Conservation (phyloP, 176 grass and related monocot genomes). For the Thinopyrum elongatum region DNA sequence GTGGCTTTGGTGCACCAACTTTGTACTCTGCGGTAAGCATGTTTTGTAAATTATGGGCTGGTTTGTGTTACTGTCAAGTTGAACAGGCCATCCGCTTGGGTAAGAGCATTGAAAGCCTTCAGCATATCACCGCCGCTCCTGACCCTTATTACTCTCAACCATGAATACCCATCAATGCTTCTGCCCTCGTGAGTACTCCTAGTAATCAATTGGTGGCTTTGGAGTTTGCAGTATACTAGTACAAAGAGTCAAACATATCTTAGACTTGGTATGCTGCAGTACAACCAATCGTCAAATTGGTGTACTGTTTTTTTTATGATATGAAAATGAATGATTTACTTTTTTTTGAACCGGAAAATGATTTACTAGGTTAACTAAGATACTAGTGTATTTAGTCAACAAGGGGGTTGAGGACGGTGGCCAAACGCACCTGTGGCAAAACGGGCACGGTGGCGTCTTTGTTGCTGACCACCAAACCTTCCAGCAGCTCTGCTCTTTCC, state of each 20-base stretch:
- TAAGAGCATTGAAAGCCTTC: constrained; percentile 10
- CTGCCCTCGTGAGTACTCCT: background rate
- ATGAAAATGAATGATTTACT: background rate
- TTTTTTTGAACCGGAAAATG: too few species aligned
- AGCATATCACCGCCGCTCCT: background rate
- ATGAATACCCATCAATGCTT: background rate
- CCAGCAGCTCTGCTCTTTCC: constrained; percentile 78
- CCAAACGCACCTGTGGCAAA: constrained; percentile 59
- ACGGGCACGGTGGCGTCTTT: constrained; percentile 65
- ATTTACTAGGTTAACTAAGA: too few species aligned
- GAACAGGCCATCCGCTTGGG: background rate
- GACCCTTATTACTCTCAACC: background rate
- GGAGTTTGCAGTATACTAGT: too few species aligned
- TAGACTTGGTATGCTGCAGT: background rate
- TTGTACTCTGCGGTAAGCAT: too few species aligned
- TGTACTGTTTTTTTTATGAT: background rate
- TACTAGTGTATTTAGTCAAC: too few species aligned
- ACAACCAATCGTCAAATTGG: background rate
- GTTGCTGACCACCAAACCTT: constrained; percentile 86
- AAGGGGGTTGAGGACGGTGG: constrained; percentile 7
- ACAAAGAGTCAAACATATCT: background rate
- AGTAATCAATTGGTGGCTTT: background rate
- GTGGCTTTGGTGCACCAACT: background rate
- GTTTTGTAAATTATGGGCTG: background rate
- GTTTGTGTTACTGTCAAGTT: background rate